These are phyloP conservation scores for Stagonosporopsis vannaccii DNA, from an alignment of 2,329 filamentous ascomycete species.

Conservation along the genomic window DNA sequence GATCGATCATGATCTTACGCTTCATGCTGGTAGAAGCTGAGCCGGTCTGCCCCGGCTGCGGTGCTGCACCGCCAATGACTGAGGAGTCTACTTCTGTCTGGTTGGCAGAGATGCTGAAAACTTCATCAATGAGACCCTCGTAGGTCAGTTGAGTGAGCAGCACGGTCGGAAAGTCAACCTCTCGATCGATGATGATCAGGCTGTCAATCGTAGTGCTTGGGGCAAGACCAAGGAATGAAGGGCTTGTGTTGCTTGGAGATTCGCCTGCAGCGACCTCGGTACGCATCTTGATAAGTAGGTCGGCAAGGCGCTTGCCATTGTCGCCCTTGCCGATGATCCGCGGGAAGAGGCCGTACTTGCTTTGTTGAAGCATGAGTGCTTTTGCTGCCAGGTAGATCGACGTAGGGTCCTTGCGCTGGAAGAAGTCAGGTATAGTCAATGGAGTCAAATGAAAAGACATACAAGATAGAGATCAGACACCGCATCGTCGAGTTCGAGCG, in stretches of 20 bases:
- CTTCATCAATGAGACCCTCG: constrained; percentile 92
- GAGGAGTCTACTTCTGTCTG: constrained; percentile 92
- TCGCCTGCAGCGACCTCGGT: constrained; percentile 86
- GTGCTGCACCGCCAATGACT: constrained; percentile 77
- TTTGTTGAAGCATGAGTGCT: constrained; percentile 93
- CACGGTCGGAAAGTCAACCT: constrained; percentile 91
- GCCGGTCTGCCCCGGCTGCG: constrained; percentile 61
- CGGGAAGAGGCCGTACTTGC: constrained; percentile 90
- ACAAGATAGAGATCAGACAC: constrained; percentile 87
- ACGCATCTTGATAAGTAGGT: constrained; percentile 88
- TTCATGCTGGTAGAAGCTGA: constrained; percentile 66
- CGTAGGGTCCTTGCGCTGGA: constrained; percentile 81
- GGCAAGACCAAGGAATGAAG: constrained; percentile 70
- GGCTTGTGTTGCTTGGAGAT: constrained; percentile 64
- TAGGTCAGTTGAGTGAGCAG: constrained; percentile 96
- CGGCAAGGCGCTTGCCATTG: constrained; percentile 86
- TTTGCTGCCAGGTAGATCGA: constrained; percentile 88
- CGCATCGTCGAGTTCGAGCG: constrained; percentile 85
- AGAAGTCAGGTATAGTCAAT: constrained; percentile 31
- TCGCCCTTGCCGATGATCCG: constrained; percentile 95
- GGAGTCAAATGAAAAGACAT: constrained; percentile 30
- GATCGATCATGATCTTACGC: constrained; percentile 87
- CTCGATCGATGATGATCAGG: constrained; percentile 92
- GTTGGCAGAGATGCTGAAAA: constrained; percentile 90
- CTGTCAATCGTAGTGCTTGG: constrained; percentile 90